Base-by-base conservation (phyloP, 371 early-diverging fungal genomes). In the Dentiscutata heterogama region DNA sequence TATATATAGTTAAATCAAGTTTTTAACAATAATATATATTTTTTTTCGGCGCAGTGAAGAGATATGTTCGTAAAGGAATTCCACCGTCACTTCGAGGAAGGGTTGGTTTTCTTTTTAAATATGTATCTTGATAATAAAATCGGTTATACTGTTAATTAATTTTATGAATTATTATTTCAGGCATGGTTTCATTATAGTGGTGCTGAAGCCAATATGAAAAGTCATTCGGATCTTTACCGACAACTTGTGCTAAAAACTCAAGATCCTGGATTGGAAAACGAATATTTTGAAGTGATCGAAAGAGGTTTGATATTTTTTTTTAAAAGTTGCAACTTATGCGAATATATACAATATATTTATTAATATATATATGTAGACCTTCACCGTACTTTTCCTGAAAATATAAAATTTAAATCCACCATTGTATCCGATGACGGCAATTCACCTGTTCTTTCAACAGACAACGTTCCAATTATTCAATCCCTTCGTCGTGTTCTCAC, bases 101-200 rank as follows among this genome's bases (percentile, higher is more conserved):
- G 84, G 94, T 93, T 46, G 31, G 46, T 68, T 82, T 14, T 5
- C 2, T 42, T 39, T 22, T 6, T n/a, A 61, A 42, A 39, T 60
- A 42, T 67, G 10, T 39, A n/a, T 10, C 22, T 16, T 42, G 1
- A 68, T 68, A 20, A 42, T 35, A 18, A 67, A 10, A 27, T 39
- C 10, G 6, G 31, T 5, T 31, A 31, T 31, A 14, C 18, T 14
- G 14, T 67, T 67, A 11, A 35, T 67, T 35, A 67, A 29, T 31
- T 3, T 29, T 31, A 5, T 10, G 4, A 64, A 16, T 18, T 67
- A 16, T 39, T 4, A 67, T 67, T 71, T 4, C 11, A 93, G 90
- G 92, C 90, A 70, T 96, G 97, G 97, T 90, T 95, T 76, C 89
- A 92, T 83, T 96, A 95, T 83, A 93, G 94, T 83, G 97, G 97